Evolutionary conservation across 2,329 filamentous ascomycete genomes (phyloP), one percentile per base, ranked within the genome.

Genomic region (Alternaria dauci): DNA sequence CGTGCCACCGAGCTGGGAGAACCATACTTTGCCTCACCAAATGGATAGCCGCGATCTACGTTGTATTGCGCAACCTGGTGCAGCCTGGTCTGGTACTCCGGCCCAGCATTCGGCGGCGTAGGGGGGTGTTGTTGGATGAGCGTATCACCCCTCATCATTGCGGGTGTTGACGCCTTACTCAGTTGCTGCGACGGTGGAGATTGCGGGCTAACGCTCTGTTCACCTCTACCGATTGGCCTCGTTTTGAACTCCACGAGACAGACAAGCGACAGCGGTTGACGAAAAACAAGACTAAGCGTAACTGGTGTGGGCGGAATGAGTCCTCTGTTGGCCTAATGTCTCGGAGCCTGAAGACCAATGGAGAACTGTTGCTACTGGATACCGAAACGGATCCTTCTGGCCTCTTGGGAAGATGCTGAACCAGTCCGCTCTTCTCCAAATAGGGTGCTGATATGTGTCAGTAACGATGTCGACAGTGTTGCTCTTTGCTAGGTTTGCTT

Each of bases 41-140:
- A 78, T 25, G 79, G 69, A 67, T 78, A 78, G 41, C 71, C 73
- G 30, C 72, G 71, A 52, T 71, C 75, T 58, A 76, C 75, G 65
- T 80, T 82, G 71, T 81, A 81, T 67, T 79, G 76, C 46, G 78
- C 79, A 62, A 83, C 69, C 54, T 79, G 79, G 42, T 78, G 76
- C 32, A 82, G 71, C 47, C 76, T 76, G 52, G 77, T 76, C 26
- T 76, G 74, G 30, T 75, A 71, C 16, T 79, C 74, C 28, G 62
- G 59, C 47, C 68, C 68, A 52, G 65, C 64, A 61, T 64, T 71
- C 32, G 77, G 77, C 55, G 77, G 77, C 28, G 76, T 79, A 14
- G 76, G 76, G 42, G 77, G 77, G 52, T 77, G 76, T 56, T 73
- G 71, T 26, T 76, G 77, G 54, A 76, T 55, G 61, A 78, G 67